Evolutionary conservation across 176 grass and related monocot species (phyloP).

Genomic region (Lolium rigidum): DNA sequence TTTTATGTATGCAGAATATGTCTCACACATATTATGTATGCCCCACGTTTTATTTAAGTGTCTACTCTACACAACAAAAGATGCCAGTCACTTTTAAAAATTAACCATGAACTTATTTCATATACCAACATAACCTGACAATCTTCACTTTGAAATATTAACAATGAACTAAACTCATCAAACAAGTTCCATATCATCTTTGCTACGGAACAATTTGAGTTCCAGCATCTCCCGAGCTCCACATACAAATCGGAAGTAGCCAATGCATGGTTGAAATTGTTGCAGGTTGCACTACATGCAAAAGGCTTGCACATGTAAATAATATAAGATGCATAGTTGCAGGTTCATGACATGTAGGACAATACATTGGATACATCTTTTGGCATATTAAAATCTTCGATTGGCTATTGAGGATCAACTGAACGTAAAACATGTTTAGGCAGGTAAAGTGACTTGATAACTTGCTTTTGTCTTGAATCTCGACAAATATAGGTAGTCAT

Average conservation of each 20-base stretch:
- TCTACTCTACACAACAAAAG: not conserved
- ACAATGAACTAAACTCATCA: not conserved
- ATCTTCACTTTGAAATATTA: not conserved
- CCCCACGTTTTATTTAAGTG: not conserved
- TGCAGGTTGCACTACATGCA: conserved; percentile 15
- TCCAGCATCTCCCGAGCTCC: not conserved
- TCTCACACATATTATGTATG: not conserved
- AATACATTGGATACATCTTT: not conserved
- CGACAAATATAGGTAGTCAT: not conserved
- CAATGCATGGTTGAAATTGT: conserved; percentile 3
- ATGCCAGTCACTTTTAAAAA: not conserved
- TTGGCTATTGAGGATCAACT: conserved; percentile 24
- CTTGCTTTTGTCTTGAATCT: conserved; percentile 23
- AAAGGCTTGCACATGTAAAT: not conserved
- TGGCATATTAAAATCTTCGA: conserved; percentile 5
- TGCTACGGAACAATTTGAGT: not conserved
- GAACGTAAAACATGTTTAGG: not conserved
- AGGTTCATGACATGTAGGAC: not conserved
- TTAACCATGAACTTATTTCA: not conserved
- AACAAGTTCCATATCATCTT: conserved; percentile 13
- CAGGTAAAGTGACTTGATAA: not conserved
- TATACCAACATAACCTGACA: not conserved
- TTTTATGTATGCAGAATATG: conserved; percentile 3
- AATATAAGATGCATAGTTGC: not conserved
- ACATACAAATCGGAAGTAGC: conserved; percentile 1